Evolutionary conservation across 2,329 filamentous ascomycete species (phyloP).

Genomic region (Clarireedia monteithiana): DNA sequence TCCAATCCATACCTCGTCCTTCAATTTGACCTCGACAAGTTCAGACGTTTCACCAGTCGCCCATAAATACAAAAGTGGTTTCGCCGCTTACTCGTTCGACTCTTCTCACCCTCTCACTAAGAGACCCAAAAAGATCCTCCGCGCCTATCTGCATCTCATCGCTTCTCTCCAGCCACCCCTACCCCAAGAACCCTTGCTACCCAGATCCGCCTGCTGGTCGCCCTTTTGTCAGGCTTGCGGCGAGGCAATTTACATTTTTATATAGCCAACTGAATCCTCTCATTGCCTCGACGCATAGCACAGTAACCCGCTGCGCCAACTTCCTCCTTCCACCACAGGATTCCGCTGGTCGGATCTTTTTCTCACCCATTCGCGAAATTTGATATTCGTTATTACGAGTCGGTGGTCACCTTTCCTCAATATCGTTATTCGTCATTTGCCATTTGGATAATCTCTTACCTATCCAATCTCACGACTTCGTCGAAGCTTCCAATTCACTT

Average conservation of each 20-base stretch:
- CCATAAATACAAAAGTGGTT: neutral
- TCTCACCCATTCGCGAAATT: slow-evolving; percentile 9
- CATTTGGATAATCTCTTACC: too few relatives aligned
- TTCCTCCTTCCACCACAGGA: slow-evolving; percentile 3
- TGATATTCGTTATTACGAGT: slow-evolving; percentile 7
- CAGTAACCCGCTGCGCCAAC: slow-evolving; percentile 9
- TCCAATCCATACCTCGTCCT: neutral
- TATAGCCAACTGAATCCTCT: slow-evolving; percentile 11
- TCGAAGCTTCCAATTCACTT: slow-evolving; percentile 8
- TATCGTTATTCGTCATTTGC: neutral
- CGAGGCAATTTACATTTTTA: slow-evolving; percentile 7
- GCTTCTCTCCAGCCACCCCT: slow-evolving; percentile 2
- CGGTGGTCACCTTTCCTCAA: neutral
- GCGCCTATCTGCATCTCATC: slow-evolving; percentile 9
- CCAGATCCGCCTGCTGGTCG: slow-evolving; percentile 1
- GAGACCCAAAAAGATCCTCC: slow-evolving; percentile 2
- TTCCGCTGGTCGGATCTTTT: slow-evolving; percentile 10
- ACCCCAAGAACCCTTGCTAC: neutral
- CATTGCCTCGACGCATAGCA: slow-evolving; percentile 1
- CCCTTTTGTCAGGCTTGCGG: slow-evolving; percentile 7
- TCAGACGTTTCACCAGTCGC: slow-evolving; percentile 6
- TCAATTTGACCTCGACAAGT: neutral
- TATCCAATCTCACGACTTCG: neutral
- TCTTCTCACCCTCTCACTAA: neutral
- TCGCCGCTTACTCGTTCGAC: neutral